Evolutionary conservation across 1,139 yeast species (phyloP), one percentile per base, ranked within the genome.

Genomic region (Zygosaccharomyces sapae): DNA sequence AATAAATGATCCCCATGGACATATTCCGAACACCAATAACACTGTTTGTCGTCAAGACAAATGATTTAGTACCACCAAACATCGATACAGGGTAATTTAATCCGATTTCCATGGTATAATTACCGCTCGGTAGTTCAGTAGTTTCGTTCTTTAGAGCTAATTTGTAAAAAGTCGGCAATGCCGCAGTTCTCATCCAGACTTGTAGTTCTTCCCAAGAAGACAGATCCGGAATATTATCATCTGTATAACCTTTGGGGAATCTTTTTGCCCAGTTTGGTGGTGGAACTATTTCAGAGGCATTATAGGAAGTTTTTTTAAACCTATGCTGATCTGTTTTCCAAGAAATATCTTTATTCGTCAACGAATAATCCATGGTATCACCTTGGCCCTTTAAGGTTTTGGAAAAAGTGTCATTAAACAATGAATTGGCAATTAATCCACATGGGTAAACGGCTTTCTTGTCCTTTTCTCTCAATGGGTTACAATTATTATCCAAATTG

Each of bases 121-220:
- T 75, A 18, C 98, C 98, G 4, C 73, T 68, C 5, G 68, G 63
- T 58, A 92, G 69, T 2, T 71, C 65, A 30, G 79, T 79, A 38
- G 81, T 66, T 64, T 88, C 95, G 65, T 90, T 90, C 63, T 96
- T 80, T 55, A 81, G 72, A 3, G 85, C 88, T 63, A 92, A 72
- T 67, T 89, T 89, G 61, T 86, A 80, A 63, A 94, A 92, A 27
- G 81, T 81, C 7, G 97, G 83, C 52, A 94, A 74, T 0, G 92
- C 97, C 3, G 97, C 84, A 2, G 97, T 83, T 60, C 89, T 81
- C 97, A 92, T 90, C 99, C 99, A 92, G 66, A 90, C 92, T 69
- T 92, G 97, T 64, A 92, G 82, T 60, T 87, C 88, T 52, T 75
- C 79, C 92, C 94, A 84, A 7, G 72, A 69, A 16, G 83, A 74